Base-by-base conservation (phyloP, 2,329 filamentous ascomycete genomes). In the Colletotrichum cuscutae region DNA sequence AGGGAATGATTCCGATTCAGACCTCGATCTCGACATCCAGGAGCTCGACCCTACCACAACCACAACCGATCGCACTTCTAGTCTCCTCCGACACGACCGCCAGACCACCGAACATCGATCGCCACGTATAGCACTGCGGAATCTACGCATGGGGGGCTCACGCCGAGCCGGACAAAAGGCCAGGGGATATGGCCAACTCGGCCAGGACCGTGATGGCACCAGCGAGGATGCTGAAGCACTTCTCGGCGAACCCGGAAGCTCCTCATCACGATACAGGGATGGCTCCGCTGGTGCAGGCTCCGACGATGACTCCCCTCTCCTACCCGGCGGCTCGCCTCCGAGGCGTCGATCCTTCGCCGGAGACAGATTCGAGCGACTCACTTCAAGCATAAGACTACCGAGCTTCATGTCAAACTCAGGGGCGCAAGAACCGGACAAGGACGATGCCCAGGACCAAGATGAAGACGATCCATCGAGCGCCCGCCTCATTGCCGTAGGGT, bases 11-110 rank as follows among this genome's bases (percentile, higher is more conserved):
- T 94, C 92, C 80, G 93, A 95, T 81, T 94, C 92, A 62, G 93
- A 96, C 80, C 89, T 92, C 77, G 92, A 94, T 75, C 87, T 97
- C 78, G 93, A 95, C 78, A 88, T 95, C 77, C 89, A 94, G 79
- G 94, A 96, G 86, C 91, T 97, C 76, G 93, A 95, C 80, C 93
- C 94, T 68, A 80, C 80, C 70, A 81, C 80, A 24, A 79, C 79
- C 42, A 77, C 72, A n/a, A 72, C 72, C 22, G 30, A 74, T 71
- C 76, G 73, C 73, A 75, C 73, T 63, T 77, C 79, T 62, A 77
- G 78, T 37, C 78, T 81, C 26, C 74, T 80, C 66, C 89, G 91
- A 77, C 86, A 90, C 75, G 86, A 90, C 77, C 87, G 89, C 70
- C 78, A 78, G 76, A 76, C 77, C 74, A 74, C 78, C 65, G 84